Evolutionary conservation across 345 rosid species (phyloP), one percentile per base, ranked within the genome.

Genomic region (Hypericum perforatum): DNA sequence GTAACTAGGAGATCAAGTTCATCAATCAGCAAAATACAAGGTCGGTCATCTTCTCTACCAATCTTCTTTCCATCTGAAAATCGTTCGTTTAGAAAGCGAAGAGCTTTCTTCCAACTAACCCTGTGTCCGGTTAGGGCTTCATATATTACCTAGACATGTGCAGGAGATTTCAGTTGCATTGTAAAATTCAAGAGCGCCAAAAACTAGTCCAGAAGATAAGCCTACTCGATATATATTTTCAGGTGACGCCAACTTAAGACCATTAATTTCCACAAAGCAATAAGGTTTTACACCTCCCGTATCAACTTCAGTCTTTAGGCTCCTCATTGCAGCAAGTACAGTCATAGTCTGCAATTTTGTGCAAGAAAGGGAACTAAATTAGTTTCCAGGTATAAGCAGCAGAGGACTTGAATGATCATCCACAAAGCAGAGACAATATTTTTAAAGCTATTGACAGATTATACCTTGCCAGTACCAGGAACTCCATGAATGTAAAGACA

Each of bases 401-500:
- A 11, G 11, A 43, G 49, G 66, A 22, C 41, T 22, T 43, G 22
- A 37, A 59, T 36, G 46, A 46, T 11, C n/a, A 15, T 37, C n/a
- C 15, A 52, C 42, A 37, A 45, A 32, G 44, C 47, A 46, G 14
- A 32, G 8, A 39, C 7, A 8, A 39, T 16, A 36, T n/a, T 10
- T n/a, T 43, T 50, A 14, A 42, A 11, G 41, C 36, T 52, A 55
- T 16, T 37, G 42, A 50, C 7, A 53, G 62, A 45, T 49, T 44
- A 39, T 72, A 82, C 94, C 85, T 91, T 91, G 67, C 96, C 98
- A 9, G 98, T 87, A 64, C 98, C 98, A 0, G 98, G 98, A 75
- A 91, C 98, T 72, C 98, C 98, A 53, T 87, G 96, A 67, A 87
- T 73, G 37, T 87, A 91, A 68, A 91, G 81, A 61, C 98, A 91